These are phyloP conservation scores for Lasiodiplodia sp. DNA, from an alignment of 2,329 filamentous ascomycete genomes.

Conservation along the genomic window DNA sequence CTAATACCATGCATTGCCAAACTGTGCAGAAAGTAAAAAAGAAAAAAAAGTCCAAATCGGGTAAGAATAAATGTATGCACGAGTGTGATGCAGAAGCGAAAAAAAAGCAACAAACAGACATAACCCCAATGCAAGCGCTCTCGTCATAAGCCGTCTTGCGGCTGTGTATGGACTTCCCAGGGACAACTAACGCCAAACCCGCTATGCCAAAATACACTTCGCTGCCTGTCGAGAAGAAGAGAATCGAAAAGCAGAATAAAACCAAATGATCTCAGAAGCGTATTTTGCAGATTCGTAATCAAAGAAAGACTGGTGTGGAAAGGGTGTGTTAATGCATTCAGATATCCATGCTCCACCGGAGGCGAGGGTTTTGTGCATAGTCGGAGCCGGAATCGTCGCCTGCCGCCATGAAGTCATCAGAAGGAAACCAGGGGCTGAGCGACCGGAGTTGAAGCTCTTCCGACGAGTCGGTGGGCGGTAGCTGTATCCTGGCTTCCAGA, in stretches of 20 bases:
- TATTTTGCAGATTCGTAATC: conserved; percentile 7
- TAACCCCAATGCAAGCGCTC: conserved; percentile 29
- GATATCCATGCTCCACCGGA: conserved; percentile 54
- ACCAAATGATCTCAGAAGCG: neutral
- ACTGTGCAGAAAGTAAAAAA: neutral
- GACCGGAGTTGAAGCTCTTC: conserved; percentile 38
- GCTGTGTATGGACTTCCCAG: conserved; percentile 14
- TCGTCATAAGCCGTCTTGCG: conserved; percentile 29
- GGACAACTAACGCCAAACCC: conserved; percentile 29
- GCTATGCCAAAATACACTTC: conserved; percentile 25
- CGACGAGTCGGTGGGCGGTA: conserved; percentile 43
- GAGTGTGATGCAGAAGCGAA: conserved; percentile 14
- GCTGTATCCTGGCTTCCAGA: conserved; percentile 46
- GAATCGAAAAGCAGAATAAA: neutral
- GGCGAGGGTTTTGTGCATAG: conserved; percentile 43
- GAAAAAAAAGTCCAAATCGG: neutral
- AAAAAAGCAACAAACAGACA: conserved; percentile 18
- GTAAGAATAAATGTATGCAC: conserved; percentile 26
- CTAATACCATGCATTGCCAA: conserved; percentile 12
- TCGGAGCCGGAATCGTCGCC: conserved; percentile 43
- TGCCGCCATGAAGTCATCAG: conserved; percentile 34
- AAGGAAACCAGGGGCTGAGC: conserved; percentile 30
- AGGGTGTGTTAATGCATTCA: conserved; percentile 35
- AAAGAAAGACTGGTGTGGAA: neutral
- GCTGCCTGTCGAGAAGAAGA: conserved; percentile 20